These are phyloP conservation scores for Russula dissimulans DNA, from an alignment of 768 basidiomycete species.

Conservation along the genomic window DNA sequence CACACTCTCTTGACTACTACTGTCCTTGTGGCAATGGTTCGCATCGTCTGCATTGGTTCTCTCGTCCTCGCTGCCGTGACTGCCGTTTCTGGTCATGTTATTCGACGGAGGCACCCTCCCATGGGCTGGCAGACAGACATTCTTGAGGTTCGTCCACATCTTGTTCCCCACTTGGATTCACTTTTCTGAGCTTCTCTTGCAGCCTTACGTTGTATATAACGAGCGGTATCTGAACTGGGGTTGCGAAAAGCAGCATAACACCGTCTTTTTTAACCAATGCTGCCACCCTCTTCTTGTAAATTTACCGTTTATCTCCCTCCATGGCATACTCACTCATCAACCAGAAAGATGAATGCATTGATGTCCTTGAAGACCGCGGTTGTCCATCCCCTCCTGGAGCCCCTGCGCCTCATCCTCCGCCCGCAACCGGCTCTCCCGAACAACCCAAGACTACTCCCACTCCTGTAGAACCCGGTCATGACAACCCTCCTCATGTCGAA, in stretches of 20 bases:
- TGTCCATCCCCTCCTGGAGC: slow-evolving; percentile 9
- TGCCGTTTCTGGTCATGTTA: slow-evolving; percentile 16
- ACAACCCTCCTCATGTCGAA: too few relatives aligned
- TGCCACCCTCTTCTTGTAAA: slow-evolving; percentile 62
- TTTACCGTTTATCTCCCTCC: neutral
- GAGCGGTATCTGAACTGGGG: slow-evolving; percentile 49
- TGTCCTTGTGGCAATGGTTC: slow-evolving; percentile 24
- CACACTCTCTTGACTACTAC: slow-evolving; percentile 17
- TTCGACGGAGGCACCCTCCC: slow-evolving; percentile 26
- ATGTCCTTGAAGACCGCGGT: slow-evolving; percentile 22
- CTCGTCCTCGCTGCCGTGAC: slow-evolving; percentile 31
- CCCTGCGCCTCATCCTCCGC: slow-evolving; percentile 1
- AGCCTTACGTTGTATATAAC: slow-evolving; percentile 52
- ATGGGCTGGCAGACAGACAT: slow-evolving; percentile 34
- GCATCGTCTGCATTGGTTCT: slow-evolving; percentile 32
- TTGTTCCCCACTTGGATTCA: neutral
- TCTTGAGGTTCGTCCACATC: slow-evolving; percentile 34
- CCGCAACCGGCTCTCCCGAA: too few relatives aligned
- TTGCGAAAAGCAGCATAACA: slow-evolving; percentile 33
- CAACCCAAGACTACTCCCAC: too few relatives aligned
- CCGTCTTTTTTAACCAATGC: slow-evolving; percentile 51
- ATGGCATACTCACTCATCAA: neutral
- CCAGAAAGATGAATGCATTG: slow-evolving; percentile 44
- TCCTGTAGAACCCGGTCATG: too few relatives aligned
- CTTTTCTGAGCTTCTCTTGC: slow-evolving; percentile 11